Conservation (phyloP, 192 early-diverging fungal species). For the Coemansia asiatica region DNA sequence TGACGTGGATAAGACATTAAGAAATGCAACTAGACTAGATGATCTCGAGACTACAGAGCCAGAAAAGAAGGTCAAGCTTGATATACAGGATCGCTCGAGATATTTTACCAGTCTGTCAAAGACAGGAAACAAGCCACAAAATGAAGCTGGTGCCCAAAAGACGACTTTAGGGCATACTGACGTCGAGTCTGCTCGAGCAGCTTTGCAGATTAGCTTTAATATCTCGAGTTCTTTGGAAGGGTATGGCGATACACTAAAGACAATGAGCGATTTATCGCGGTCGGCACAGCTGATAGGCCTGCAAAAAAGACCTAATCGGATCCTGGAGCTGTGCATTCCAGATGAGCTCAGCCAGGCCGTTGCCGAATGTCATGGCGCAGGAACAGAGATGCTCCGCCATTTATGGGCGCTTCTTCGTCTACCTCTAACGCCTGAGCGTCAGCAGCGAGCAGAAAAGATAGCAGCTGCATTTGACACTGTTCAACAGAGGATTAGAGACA, state of each 20-base stretch:
- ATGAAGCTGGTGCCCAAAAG: neutral
- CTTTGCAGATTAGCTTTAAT: constrained; percentile 31
- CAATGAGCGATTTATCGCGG: constrained; percentile 25
- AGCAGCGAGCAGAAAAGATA: constrained; percentile 44
- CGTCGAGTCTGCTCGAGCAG: constrained; percentile 5
- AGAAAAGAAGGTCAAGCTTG: constrained; percentile 57
- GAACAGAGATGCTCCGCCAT: constrained; percentile 56
- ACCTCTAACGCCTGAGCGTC: constrained; percentile 33
- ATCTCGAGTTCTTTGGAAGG: constrained; percentile 24
- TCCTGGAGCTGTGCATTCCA: constrained; percentile 44
- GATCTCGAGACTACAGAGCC: constrained; percentile 63
- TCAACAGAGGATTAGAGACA: constrained; percentile 33
- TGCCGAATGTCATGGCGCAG: constrained; percentile 50
- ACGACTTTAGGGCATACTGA: neutral
- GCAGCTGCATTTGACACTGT: constrained; percentile 36
- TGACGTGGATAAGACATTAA: constrained; percentile 46
- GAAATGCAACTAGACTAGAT: constrained; percentile 64
- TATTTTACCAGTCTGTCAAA: constrained; percentile 74
- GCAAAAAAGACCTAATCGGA: constrained; percentile 37
- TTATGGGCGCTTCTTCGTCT: constrained; percentile 47
- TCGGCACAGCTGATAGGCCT: constrained; percentile 22
- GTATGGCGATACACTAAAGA: constrained; percentile 35
- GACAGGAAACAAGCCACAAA: constrained; percentile 2
- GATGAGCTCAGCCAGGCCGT: constrained; percentile 31
- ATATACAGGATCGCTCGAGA: constrained; percentile 72